Evolutionary conservation across 805 yeast species (phyloP).

Genomic region (Saccharomycopsis sp.): DNA sequence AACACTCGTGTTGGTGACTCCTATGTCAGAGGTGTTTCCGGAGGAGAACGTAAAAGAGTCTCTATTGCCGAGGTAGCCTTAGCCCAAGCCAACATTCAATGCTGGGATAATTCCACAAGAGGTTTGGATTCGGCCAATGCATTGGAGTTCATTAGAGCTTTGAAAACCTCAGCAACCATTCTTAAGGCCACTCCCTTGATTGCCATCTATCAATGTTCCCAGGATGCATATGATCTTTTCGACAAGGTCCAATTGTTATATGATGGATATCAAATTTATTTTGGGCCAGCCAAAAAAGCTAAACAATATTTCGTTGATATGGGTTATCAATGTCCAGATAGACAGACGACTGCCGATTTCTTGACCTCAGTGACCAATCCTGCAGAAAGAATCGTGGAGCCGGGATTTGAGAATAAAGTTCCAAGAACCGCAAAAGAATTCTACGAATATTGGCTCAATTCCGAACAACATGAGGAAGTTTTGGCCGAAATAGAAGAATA

Average conservation of each 20-base stretch:
- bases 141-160: slow-evolving; percentile 51
- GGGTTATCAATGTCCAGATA: slow-evolving; percentile 41
- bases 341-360: slow-evolving; percentile 43
- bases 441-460: slow-evolving; percentile 32
- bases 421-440: slow-evolving; percentile 36
- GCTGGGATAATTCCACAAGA: slow-evolving; percentile 68
- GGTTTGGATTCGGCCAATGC: slow-evolving; percentile 71
- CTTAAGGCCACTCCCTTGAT: slow-evolving; percentile 40
- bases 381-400: slow-evolving; percentile 26
- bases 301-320: slow-evolving; percentile 35
- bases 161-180: slow-evolving; percentile 49
- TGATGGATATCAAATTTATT: slow-evolving; percentile 44
- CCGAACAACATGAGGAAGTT: slow-evolving; percentile 29
- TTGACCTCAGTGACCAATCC: slow-evolving; percentile 35
- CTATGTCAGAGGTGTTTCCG: slow-evolving; percentile 50
- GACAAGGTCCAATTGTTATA: slow-evolving; percentile 53
- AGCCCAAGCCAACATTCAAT: slow-evolving; percentile 41
- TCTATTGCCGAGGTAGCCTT: slow-evolving; percentile 46
- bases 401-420: slow-evolving; percentile 32
- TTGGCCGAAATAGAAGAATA: slow-evolving; percentile 31
- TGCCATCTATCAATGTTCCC: slow-evolving; percentile 51
- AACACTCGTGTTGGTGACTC: slow-evolving; percentile 41
- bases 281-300: slow-evolving; percentile 33
- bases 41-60: slow-evolving; percentile 53
- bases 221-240: slow-evolving; percentile 44